Evolutionary conservation across 2,329 filamentous ascomycete genomes (phyloP).

Genomic region (Paecilomyces fulvus): DNA sequence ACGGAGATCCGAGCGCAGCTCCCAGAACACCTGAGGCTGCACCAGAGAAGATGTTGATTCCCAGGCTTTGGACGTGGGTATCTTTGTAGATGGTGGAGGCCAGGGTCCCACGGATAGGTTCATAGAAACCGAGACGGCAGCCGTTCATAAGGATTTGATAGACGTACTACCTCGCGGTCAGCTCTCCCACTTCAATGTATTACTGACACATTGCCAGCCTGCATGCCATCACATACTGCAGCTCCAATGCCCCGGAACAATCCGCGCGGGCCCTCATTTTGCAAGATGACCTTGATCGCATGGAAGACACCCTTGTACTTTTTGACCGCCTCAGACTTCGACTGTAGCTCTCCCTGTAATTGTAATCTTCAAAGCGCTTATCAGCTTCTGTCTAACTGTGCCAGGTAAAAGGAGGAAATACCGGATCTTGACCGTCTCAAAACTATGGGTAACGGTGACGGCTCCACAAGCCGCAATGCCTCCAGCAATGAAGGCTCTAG

Average conservation of each 20-base stretch:
- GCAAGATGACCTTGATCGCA: slow-evolving; percentile 79
- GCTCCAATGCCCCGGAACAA: slow-evolving; percentile 83
- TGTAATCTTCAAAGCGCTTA: slow-evolving; percentile 58
- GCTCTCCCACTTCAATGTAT: not conserved
- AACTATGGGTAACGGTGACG: slow-evolving; percentile 94
- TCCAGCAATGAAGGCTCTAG: slow-evolving; percentile 82
- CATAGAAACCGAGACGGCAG: slow-evolving; percentile 94
- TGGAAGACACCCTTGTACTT: slow-evolving; percentile 89
- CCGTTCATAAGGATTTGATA: slow-evolving; percentile 97
- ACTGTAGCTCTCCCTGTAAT: slow-evolving; percentile 87
- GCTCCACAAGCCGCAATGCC: slow-evolving; percentile 95
- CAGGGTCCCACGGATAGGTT: slow-evolving; percentile 71
- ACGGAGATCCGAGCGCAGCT: slow-evolving; percentile 85
- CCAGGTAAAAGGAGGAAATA: slow-evolving; percentile 29
- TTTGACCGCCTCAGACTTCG: slow-evolving; percentile 73
- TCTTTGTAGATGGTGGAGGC: slow-evolving; percentile 65
- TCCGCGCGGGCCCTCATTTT: slow-evolving; percentile 79
- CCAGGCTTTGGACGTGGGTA: slow-evolving; percentile 68
- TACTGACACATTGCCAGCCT: slow-evolving; percentile 2
- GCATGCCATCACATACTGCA: slow-evolving; percentile 45
- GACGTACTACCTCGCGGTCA: slow-evolving; percentile 54
- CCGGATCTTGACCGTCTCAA: slow-evolving; percentile 98
- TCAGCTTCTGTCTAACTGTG: not conserved
- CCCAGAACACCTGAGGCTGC: slow-evolving; percentile 84
- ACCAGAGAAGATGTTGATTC: slow-evolving; percentile 88